phyloP scores from a whole-genome alignment of 805 yeast genomes.

The Lachancea mirantina region DNA sequence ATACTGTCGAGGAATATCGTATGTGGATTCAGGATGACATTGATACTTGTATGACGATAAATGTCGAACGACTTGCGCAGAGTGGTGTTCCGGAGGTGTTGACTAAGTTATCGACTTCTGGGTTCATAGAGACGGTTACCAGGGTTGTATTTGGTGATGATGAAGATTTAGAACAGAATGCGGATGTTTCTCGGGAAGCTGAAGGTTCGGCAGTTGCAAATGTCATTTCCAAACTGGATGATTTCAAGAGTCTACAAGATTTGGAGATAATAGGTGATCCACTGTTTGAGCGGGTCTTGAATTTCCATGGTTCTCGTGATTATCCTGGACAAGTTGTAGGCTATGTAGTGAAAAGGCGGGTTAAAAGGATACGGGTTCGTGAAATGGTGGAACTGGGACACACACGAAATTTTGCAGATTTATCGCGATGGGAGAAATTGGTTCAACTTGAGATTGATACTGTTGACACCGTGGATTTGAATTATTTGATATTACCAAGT shows the following conservation, averaged over 20 bases:
- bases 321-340: conserved; percentile 25
- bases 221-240: conserved; percentile 15
- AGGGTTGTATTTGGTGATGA: conserved; percentile 4
- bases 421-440: conserved; percentile 26
- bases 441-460: conserved; percentile 13
- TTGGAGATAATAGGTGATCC: conserved; percentile 16
- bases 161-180: conserved; percentile 1
- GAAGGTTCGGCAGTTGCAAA: conserved; percentile 7
- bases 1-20: conserved; percentile 19
- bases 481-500: conserved; percentile 19
- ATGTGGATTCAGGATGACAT: conserved; percentile 2
- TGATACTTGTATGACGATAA: conserved; percentile 1
- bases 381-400: conserved; percentile 11
- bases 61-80: conserved; percentile 1
- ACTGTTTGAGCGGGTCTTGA: conserved; percentile 21
- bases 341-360: conserved; percentile 19
- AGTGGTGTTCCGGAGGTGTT: background rate
- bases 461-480: conserved; percentile 19
- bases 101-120: background rate
- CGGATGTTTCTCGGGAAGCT: background rate
- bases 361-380: conserved; percentile 14
- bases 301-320: conserved; percentile 27
- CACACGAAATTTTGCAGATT: conserved; percentile 18
- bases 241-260: conserved; percentile 17
- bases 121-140: conserved; percentile 1